These are phyloP conservation scores for Cynara cardunculus DNA, from an alignment of 129 eudicot species.

Conservation along the genomic window DNA sequence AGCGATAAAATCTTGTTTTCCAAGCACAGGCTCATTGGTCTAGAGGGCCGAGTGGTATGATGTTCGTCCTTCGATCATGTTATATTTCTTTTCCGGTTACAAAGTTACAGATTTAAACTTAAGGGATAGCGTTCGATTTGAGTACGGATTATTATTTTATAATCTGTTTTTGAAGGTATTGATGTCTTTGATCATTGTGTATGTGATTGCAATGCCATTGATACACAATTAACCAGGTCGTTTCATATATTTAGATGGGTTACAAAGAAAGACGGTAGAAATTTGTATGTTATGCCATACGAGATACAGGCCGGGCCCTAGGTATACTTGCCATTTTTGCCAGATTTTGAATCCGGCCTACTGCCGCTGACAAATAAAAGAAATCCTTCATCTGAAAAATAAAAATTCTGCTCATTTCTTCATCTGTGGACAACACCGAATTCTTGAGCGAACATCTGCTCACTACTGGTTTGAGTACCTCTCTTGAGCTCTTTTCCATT, in stretches of 20 bases:
- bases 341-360: too few species aligned
- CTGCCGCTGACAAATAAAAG: not conserved
- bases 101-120: not conserved
- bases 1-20: constrained; percentile 9
- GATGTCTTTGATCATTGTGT: not conserved
- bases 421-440: too few species aligned
- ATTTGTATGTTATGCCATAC: not conserved
- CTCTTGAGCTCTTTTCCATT: too few species aligned
- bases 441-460: too few species aligned
- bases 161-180: not conserved
- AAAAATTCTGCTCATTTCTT: too few species aligned
- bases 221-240: not conserved
- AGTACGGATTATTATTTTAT: not conserved
- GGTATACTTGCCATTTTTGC: too few species aligned
- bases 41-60: not conserved
- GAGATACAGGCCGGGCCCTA: too few species aligned
- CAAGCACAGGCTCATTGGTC: not conserved
- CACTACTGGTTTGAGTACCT: too few species aligned
- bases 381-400: too few species aligned
- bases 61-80: not conserved
- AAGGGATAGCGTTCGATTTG: not conserved
- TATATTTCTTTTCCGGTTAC: not conserved
- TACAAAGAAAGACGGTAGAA: not conserved
- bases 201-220: not conserved
- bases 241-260: not conserved